Base-by-base conservation (phyloP, 1,284 basidiomycete genomes). In the Lentinula novae-zelandiae region DNA sequence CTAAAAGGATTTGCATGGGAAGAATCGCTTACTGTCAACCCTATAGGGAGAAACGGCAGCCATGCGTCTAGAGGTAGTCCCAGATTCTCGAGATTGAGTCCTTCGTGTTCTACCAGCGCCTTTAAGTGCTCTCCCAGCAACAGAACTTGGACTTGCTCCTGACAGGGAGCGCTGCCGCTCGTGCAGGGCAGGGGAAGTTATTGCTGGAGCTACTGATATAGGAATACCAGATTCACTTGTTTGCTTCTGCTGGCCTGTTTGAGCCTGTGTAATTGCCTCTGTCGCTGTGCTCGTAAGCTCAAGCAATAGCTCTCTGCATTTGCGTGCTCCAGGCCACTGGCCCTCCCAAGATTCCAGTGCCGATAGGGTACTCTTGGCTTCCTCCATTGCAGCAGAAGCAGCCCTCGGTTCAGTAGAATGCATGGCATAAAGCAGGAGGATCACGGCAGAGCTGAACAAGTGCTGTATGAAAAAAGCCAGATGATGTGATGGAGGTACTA, bases 401-500 rank as follows among this genome's bases (percentile, higher is more conserved):
- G 87, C 85, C 48, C 84, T 79, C 34, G 82, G 73, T 62, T 95
- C 92, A 3, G 83, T 69, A 1, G 89, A 85, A 70, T 94, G 92
- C 83, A 95, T 94, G 54, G 93, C 90, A 73, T 90, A 95, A 2
- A 95, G 78, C 40, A 95, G 76, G 51, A 95, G 86, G 68, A 95
- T 93, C 61, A 95, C 91, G 1, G 92, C 91, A 34, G 92, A 93
- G 66, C 91, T 93, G 79, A 95, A 95, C 17, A 95, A 81, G 68
- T 93, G 92, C 69, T 95, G 93, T 61, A 94, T 92, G 78, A 93
- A 95, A 72, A 95, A 93, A 1, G 93, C 92, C 40, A 95, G 82
- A 71, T 95, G 92, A 69, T 95, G 93, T 12, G 92, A 93, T 4
- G 90, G 83, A 3, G 93, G 92, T 1, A 95, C 89, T 53, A 91